Conservation (phyloP, 495 filamentous ascomycete species). For the Parachaetomium inaequale region DNA sequence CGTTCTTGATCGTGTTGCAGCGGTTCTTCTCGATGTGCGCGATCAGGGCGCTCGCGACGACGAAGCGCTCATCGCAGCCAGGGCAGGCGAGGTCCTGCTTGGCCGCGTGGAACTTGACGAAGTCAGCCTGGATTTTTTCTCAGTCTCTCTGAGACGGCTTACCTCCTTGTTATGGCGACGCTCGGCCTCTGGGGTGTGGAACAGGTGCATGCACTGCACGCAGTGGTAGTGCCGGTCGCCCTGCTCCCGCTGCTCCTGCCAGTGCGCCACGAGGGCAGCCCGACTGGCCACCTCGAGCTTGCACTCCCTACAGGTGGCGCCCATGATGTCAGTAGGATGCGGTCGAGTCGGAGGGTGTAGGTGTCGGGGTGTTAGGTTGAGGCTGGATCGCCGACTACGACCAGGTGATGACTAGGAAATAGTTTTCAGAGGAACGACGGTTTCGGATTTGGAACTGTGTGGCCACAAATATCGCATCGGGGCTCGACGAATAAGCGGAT, state of each 20-base stretch:
- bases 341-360: not conserved
- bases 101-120: conserved; percentile 22
- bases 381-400: not conserved
- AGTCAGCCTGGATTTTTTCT: not conserved
- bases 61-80: conserved; percentile 30
- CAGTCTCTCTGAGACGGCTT: not conserved
- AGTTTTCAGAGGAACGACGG: not conserved
- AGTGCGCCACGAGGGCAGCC: conserved; percentile 11
- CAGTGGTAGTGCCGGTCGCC: conserved; percentile 18
- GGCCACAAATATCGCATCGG: not conserved
- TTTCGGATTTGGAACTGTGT: not conserved
- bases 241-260: conserved; percentile 4
- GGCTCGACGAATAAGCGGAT: not conserved
- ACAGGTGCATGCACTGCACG: conserved; percentile 7
- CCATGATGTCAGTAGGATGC: conserved; percentile 2
- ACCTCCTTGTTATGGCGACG: conserved; percentile 8
- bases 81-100: conserved; percentile 32
- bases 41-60: conserved; percentile 18
- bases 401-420: not conserved
- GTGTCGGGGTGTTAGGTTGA: not conserved
- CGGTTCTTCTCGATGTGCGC: conserved; percentile 30
- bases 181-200: not conserved
- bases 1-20: conserved; percentile 24
- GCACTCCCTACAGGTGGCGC: not conserved
- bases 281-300: not conserved